Percentiles rank a stretch among this genome's conserved stretches.
phyloP scores from a whole-genome alignment of 2,329 filamentous ascomycete genomes.

The Ophiocordyceps camponoti-saundersi region DNA sequence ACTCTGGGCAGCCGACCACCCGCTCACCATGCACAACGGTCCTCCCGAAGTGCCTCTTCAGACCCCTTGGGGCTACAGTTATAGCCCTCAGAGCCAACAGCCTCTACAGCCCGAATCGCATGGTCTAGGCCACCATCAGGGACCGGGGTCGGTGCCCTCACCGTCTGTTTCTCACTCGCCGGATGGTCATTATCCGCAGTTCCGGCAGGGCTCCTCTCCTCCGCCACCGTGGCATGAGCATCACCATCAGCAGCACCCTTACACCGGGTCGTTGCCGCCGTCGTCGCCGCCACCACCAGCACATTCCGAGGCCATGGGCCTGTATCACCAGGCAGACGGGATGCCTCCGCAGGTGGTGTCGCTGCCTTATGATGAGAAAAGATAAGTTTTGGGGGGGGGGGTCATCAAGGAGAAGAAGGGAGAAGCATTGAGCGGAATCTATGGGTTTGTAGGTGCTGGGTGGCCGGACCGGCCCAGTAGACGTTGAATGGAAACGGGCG shows the following conservation, averaged over 20 bases:
- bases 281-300: slow-evolving; percentile 6
- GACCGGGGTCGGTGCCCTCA: not conserved
- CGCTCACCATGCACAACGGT: not conserved
- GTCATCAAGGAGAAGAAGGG: no score
- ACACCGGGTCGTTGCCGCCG: not conserved
- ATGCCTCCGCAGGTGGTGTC: slow-evolving; percentile 5
- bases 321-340: slow-evolving; percentile 16
- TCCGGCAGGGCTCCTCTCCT: not conserved
- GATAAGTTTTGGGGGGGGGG: slow-evolving; percentile 1
- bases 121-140: not conserved
- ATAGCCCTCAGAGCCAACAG: slow-evolving; percentile 3
- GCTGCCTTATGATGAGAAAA: slow-evolving; percentile 10
- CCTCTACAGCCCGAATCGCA: slow-evolving; percentile 2
- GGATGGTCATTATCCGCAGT: not conserved
- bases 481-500: no score
- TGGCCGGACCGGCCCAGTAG: no score
- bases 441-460: no score
- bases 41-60: slow-evolving; percentile 2
- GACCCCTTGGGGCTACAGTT: slow-evolving; percentile 7
- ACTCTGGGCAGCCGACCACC: slow-evolving; percentile 9
- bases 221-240: not conserved
- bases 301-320: slow-evolving; percentile 12
- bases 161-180: not conserved
- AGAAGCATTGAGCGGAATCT: no score
- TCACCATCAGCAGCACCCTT: not conserved